Percentiles rank a stretch among this genome's conserved stretches.
Evolutionary conservation across 2,329 filamentous ascomycete genomes (phyloP).

Genomic region (Pleoardoris graminearum): DNA sequence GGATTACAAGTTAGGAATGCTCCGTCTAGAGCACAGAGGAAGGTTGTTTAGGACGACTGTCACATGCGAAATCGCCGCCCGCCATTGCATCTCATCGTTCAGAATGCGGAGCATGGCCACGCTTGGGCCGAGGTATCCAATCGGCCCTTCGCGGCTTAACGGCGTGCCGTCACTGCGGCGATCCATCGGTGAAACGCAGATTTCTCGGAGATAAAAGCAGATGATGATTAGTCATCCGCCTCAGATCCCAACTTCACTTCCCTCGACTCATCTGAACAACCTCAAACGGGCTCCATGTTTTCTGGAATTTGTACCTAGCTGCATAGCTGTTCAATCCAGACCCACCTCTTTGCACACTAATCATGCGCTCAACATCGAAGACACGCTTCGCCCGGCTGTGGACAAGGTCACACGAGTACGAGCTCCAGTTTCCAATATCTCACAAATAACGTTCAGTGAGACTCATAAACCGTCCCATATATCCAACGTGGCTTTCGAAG

Average conservation of each 20-base stretch:
- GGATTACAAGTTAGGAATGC: not conserved
- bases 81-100: constrained; percentile 28
- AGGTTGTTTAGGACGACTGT: constrained; percentile 24
- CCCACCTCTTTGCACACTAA: not conserved
- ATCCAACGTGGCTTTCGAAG: not conserved
- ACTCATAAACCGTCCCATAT: not conserved
- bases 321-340: too few relatives aligned
- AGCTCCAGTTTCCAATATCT: not conserved
- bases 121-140: constrained; percentile 33
- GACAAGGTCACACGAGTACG: constrained; percentile 5
- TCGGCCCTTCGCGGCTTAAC: constrained; percentile 35
- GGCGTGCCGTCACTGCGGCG: not conserved
- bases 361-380: constrained; percentile 8
- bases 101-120: constrained; percentile 12
- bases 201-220: not conserved
- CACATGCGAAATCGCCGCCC: constrained; percentile 37
- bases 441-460: not conserved
- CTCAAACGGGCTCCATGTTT: not conserved
- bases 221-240: too few relatives aligned
- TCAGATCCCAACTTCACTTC: too few relatives aligned
- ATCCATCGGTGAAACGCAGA: not conserved
- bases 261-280: not conserved
- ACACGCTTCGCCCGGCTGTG: constrained; percentile 3
- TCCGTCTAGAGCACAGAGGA: constrained; percentile 8
- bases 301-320: too few relatives aligned